A percentile compares a stretch with the other conserved stretches of the same genome.
Evolutionary conservation across 1,284 basidiomycete species (phyloP).

Genomic region (Pseudozyma pruni): DNA sequence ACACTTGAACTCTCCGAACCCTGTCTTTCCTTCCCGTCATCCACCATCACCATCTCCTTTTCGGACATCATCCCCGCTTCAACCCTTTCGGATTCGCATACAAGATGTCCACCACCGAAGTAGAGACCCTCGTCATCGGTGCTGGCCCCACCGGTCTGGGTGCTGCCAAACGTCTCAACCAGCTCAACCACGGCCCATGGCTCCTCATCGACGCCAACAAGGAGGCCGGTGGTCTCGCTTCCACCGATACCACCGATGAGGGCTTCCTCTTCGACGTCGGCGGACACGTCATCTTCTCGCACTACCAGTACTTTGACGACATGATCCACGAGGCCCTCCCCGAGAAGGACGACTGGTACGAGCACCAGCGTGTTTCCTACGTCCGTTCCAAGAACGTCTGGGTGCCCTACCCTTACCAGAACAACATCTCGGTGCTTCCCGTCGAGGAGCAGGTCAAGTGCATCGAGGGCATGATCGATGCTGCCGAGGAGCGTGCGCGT

Average conservation of each 20-base stretch:
- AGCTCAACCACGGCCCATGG: constrained; percentile 70
- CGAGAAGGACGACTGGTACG: constrained; percentile 70
- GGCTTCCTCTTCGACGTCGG: constrained; percentile 73
- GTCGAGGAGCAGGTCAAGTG: constrained; percentile 71
- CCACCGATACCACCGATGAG: constrained; percentile 71
- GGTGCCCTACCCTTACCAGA: constrained; percentile 72
- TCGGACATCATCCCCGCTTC: background rate
- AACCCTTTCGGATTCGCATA: constrained; percentile 1
- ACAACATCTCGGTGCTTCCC: constrained; percentile 72
- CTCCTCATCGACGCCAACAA: constrained; percentile 70
- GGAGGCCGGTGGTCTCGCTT: constrained; percentile 71
- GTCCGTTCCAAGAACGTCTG: constrained; percentile 70
- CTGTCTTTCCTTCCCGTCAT: background rate
- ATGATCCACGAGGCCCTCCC: constrained; percentile 71
- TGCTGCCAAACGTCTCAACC: constrained; percentile 71
- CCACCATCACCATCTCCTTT: background rate
- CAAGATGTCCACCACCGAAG: constrained; percentile 47
- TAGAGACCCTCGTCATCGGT: constrained; percentile 67
- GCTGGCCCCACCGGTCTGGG: constrained; percentile 71
- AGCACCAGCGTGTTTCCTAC: constrained; percentile 72
- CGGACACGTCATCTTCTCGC: constrained; percentile 73
- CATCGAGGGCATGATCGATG: constrained; percentile 72
- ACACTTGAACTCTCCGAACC: background rate
- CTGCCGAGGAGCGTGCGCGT: constrained; percentile 65
- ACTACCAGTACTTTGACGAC: constrained; percentile 73